phyloP scores from a whole-genome alignment of 495 filamentous ascomycete species.

The Jackrogersella minutella region DNA sequence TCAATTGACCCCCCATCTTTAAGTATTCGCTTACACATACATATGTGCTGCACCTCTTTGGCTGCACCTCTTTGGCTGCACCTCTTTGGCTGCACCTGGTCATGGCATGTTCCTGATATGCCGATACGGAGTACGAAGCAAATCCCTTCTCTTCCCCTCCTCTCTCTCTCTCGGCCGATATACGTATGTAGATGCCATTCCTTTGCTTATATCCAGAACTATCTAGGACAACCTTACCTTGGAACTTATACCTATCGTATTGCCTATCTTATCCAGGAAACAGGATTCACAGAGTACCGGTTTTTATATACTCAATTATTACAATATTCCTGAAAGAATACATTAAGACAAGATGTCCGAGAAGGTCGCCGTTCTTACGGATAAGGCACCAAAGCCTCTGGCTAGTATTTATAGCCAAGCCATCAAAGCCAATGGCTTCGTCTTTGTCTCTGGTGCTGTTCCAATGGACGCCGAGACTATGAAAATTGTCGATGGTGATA shows the following conservation, averaged over 20 bases:
- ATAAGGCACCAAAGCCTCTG: slow-evolving; percentile 57
- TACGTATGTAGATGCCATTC: too few species aligned
- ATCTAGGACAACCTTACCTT: too few species aligned
- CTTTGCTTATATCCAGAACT: too few species aligned
- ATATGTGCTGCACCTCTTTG: neutral
- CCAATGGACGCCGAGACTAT: slow-evolving; percentile 69
- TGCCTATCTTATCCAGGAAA: neutral
- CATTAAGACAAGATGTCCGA: slow-evolving; percentile 28
- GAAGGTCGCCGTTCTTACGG: slow-evolving; percentile 51
- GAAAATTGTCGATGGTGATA: slow-evolving; percentile 68
- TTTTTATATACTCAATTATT: neutral
- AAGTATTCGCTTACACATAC: slow-evolving; percentile 2
- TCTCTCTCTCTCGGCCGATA: neutral
- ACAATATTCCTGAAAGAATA: neutral
- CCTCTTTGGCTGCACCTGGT: neutral
- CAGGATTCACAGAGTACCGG: neutral
- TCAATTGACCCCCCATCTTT: neutral
- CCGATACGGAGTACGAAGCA: slow-evolving; percentile 1
- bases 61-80: neutral
- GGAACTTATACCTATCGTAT: too few species aligned
- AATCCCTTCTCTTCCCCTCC: neutral
- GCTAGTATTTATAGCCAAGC: slow-evolving; percentile 71
- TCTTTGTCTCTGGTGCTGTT: slow-evolving; percentile 83
- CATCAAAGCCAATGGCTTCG: slow-evolving; percentile 70
- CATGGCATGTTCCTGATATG: neutral